Conservation (phyloP, 176 grass and related monocot species). For the Aegilops umbellulata region DNA sequence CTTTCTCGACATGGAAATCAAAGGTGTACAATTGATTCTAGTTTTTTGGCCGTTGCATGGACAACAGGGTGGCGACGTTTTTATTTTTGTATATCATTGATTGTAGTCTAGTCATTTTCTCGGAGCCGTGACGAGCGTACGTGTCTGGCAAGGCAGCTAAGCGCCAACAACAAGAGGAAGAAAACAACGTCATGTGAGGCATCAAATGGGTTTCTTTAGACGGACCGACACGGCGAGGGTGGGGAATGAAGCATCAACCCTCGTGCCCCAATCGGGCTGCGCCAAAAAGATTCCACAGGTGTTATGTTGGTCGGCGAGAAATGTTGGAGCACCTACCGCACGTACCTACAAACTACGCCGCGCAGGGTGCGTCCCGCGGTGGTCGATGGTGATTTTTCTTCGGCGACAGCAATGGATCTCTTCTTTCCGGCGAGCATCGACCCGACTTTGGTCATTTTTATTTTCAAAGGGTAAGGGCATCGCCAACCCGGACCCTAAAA, state of each 20-base stretch:
- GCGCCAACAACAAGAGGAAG: not conserved
- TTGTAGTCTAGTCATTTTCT: not conserved
- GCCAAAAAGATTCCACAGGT: not conserved
- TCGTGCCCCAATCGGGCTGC: not conserved
- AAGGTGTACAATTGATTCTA: not conserved
- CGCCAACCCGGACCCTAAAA: too few relatives aligned
- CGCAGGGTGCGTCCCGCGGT: too few relatives aligned
- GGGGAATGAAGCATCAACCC: not conserved
- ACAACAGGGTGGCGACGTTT: not conserved
- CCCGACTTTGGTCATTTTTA: too few relatives aligned
- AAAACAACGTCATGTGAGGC: conserved; percentile 11
- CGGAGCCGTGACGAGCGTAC: not conserved
- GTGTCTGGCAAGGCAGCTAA: not conserved
- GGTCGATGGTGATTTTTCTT: not conserved
- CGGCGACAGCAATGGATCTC: not conserved
- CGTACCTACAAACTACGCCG: not conserved
- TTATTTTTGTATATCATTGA: not conserved
- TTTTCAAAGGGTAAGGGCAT: too few relatives aligned
- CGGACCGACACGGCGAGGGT: not conserved
- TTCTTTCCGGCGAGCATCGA: not conserved
- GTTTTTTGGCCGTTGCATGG: not conserved
- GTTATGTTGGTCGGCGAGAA: not conserved
- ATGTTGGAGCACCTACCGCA: not conserved
- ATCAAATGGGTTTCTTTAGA: not conserved
- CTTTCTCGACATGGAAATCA: not conserved